Percentiles rank a stretch among this genome's conserved stretches.
Evolutionary conservation across 148 eudicot genomes (phyloP).

Genomic region (Diospyros kaki): DNA sequence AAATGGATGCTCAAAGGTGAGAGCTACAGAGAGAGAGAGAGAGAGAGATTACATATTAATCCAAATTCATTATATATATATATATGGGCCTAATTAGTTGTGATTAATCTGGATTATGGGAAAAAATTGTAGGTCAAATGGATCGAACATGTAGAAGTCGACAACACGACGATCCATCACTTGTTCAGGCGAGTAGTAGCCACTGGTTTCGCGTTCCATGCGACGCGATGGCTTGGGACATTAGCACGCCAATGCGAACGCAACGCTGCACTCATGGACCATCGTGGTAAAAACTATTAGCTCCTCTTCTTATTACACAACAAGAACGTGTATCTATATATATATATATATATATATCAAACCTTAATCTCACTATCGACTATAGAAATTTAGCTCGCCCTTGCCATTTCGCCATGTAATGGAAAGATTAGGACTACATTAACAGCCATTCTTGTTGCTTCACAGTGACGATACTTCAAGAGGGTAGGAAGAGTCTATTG

Average conservation of each 20-base stretch:
- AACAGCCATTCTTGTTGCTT: background rate
- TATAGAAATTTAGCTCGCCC: no score
- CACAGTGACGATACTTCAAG: slow-evolving; percentile 10
- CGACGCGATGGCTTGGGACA: slow-evolving; percentile 50
- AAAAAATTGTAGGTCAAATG: slow-evolving; percentile 37
- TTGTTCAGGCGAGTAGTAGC: slow-evolving; percentile 26
- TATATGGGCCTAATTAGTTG: background rate
- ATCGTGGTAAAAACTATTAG: slow-evolving; percentile 1
- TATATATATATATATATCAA: no score
- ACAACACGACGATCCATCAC: slow-evolving; percentile 13
- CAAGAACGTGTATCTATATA: background rate
- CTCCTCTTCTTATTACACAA: background rate
- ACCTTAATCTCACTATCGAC: no score
- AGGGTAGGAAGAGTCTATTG: slow-evolving; percentile 26
- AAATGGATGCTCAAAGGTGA: slow-evolving; percentile 35
- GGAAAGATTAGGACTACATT: no score
- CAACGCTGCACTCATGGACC: slow-evolving; percentile 13
- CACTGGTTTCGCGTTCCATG: slow-evolving; percentile 35
- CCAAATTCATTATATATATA: no score
- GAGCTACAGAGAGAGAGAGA: background rate
- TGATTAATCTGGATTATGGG: no score
- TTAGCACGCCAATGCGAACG: slow-evolving; percentile 31
- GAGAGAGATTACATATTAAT: background rate
- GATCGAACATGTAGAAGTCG: slow-evolving; percentile 47
- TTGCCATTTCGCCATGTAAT: no score